phyloP scores from a whole-genome alignment of 306 rosid species.

The Inga oerstediana region DNA sequence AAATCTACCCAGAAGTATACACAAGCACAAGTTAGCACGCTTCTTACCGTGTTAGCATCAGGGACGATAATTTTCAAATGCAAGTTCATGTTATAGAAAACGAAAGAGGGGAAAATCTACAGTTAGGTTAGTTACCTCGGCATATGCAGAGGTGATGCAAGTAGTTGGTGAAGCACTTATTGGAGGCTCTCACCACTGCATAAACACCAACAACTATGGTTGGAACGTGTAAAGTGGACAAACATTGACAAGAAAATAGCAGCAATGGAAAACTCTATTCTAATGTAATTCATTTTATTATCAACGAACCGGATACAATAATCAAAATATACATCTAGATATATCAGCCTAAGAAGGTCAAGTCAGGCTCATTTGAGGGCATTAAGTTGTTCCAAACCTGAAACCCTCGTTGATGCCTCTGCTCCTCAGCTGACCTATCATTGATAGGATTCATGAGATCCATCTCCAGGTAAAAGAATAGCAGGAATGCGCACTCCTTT shows the following conservation, averaged over 20 bases:
- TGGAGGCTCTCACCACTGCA: constrained; percentile 54
- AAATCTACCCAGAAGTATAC: constrained; percentile 20
- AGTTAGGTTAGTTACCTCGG: constrained; percentile 71
- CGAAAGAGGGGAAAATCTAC: neutral
- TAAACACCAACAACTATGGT: constrained; percentile 47
- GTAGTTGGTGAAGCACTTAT: constrained; percentile 48
- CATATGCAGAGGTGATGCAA: constrained; percentile 45
- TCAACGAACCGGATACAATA: constrained; percentile 35
- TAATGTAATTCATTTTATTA: constrained; percentile 24
- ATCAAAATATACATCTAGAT: constrained; percentile 25
- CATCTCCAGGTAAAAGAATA: constrained; percentile 34
- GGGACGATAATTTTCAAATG: neutral
- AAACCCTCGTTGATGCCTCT: constrained; percentile 39
- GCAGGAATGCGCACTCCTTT: constrained; percentile 27
- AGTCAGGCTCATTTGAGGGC: constrained; percentile 32
- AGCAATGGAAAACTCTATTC: constrained; percentile 18
- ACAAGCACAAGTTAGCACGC: constrained; percentile 14
- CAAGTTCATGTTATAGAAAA: constrained; percentile 12
- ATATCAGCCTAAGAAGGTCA: constrained; percentile 25
- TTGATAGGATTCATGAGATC: constrained; percentile 30
- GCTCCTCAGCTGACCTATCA: constrained; percentile 29
- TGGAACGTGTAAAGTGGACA: constrained; percentile 35
- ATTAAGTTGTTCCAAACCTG: constrained; percentile 54
- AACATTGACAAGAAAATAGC: constrained; percentile 21
- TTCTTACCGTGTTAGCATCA: constrained; percentile 8